A percentile compares a stretch with the other conserved stretches of the same genome.
Evolutionary conservation across 2,329 filamentous ascomycete species (phyloP).

Genomic region (Aureobasidium uvarum): DNA sequence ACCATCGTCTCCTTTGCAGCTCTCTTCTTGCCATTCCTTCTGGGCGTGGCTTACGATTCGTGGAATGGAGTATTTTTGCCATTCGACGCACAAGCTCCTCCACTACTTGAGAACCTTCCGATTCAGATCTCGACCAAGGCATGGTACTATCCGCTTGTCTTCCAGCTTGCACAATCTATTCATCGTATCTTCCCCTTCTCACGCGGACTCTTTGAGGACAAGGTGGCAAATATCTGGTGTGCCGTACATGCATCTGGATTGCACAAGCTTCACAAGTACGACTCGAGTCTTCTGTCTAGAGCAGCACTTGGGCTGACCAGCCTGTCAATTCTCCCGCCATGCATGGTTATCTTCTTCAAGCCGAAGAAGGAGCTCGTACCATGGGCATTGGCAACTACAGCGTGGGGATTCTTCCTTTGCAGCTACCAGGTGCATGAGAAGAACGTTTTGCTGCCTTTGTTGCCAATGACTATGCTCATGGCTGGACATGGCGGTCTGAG

Average conservation of each 20-base stretch:
- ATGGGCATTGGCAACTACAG: conserved; percentile 74
- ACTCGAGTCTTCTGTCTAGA: conserved; percentile 68
- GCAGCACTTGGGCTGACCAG: conserved; percentile 74
- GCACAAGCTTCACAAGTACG: conserved; percentile 78
- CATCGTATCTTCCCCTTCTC: conserved; percentile 96
- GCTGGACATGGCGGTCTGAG: conserved; percentile 74
- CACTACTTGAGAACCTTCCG: conserved; percentile 64
- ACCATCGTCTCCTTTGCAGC: conserved; percentile 72
- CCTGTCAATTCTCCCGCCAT: conserved; percentile 73
- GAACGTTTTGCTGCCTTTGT: conserved; percentile 84
- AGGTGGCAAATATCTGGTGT: conserved; percentile 98
- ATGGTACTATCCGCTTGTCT: conserved; percentile 69
- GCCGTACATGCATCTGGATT: conserved; percentile 71
- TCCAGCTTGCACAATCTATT: conserved; percentile 78
- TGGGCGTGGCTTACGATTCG: conserved; percentile 68
- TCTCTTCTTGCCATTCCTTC: conserved; percentile 70
- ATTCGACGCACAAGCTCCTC: conserved; percentile 46
- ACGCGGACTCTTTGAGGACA: conserved; percentile 96
- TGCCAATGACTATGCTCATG: conserved; percentile 89
- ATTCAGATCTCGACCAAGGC: conserved; percentile 59
- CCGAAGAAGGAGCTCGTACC: conserved; percentile 76
- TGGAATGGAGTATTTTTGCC: conserved; percentile 63
- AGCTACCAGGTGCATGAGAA: conserved; percentile 99
- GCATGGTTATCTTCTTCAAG: conserved; percentile 72
- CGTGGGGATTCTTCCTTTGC: conserved; percentile 97